phyloP scores from a whole-genome alignment of 2,329 filamentous ascomycete species.

The Colletotrichum noveboracense region DNA sequence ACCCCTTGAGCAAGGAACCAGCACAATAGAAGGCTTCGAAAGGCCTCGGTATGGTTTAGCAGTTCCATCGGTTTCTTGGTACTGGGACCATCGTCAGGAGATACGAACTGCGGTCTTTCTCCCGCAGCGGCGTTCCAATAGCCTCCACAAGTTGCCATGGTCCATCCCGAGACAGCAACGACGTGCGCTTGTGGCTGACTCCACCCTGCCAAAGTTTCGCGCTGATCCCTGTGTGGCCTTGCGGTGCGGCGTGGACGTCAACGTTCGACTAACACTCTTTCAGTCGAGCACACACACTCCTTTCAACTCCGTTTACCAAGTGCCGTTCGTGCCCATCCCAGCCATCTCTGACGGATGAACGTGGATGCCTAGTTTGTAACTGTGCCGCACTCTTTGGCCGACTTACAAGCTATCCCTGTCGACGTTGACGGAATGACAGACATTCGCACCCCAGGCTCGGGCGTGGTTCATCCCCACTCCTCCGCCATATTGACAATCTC shows the following conservation, averaged over 20 bases:
- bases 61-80: background rate
- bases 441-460: background rate
- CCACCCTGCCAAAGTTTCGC: background rate
- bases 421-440: slow-evolving; percentile 9
- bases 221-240: background rate
- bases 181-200: slow-evolving; percentile 12
- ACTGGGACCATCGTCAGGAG: background rate
- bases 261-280: background rate
- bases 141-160: background rate
- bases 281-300: background rate
- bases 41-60: background rate
- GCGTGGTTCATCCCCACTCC: background rate
- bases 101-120: background rate
- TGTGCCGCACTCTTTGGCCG: background rate
- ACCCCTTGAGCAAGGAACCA: background rate
- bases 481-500: background rate
- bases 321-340: background rate
- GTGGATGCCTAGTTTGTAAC: background rate
- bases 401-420: background rate
- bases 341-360: background rate
- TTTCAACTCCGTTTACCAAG: background rate
- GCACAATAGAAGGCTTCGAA: background rate
- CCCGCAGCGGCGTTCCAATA: slow-evolving; percentile 1
- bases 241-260: background rate
- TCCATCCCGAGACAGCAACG: slow-evolving; percentile 2